phyloP scores from a whole-genome alignment of 495 filamentous ascomycete species.

The Penicillium cataractarum region DNA sequence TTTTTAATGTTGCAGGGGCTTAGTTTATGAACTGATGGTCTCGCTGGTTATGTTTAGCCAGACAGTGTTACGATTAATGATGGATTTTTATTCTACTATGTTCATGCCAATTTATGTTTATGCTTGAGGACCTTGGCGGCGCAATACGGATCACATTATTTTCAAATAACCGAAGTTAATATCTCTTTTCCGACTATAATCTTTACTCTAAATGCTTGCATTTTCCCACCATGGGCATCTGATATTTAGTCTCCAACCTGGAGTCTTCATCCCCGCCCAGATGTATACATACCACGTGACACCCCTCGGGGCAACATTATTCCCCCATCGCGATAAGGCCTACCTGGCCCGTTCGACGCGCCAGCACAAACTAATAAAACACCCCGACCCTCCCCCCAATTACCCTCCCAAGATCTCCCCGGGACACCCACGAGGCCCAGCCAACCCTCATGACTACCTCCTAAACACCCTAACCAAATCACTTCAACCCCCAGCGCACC shows the following conservation, averaged over 20 bases:
- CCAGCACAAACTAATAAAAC: neutral
- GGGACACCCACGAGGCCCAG: neutral
- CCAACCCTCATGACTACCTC: constrained; percentile 19
- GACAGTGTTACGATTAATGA: neutral
- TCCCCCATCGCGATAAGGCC: constrained; percentile 28
- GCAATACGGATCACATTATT: neutral
- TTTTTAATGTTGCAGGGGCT: constrained; percentile 67
- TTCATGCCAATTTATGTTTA: constrained; percentile 10
- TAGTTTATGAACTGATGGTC: constrained; percentile 11
- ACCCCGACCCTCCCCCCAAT: neutral
- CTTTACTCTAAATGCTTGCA: neutral
- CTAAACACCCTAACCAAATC: neutral
- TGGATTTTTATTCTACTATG: neutral
- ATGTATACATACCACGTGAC: constrained; percentile 24
- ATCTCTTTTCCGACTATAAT: neutral
- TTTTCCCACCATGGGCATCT: too few species aligned
- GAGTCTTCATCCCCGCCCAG: too few species aligned
- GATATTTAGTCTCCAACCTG: too few species aligned
- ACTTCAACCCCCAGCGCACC: neutral
- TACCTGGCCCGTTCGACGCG: constrained; percentile 27
- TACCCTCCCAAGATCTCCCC: neutral
- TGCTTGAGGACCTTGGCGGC: constrained; percentile 4
- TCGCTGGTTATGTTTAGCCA: neutral
- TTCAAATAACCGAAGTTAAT: neutral
- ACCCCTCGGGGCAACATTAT: constrained; percentile 22